Base-by-base conservation (phyloP, 2,329 filamentous ascomycete species). In the Blastomyces emzantsi region DNA sequence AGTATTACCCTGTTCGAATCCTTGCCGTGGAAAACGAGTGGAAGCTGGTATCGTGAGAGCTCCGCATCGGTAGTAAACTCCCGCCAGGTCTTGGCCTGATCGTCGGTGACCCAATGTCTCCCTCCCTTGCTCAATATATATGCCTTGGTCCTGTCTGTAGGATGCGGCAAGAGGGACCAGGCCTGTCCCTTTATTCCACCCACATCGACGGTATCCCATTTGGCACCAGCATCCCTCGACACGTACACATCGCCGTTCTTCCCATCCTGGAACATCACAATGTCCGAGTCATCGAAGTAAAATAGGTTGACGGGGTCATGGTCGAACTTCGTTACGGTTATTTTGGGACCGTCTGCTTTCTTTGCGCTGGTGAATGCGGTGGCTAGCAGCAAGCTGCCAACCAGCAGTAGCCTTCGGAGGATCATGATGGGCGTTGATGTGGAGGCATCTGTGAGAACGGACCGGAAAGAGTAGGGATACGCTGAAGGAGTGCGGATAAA, bases 201-300 rank as follows among this genome's bases (percentile, higher is more conserved):
- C 19, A 70, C 84, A 63, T 92, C 81, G 66, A 93, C 79, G 66
- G 69, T 79, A 55, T 84, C 77, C 93, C 94, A 99, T 56, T 80
- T 84, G 69, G 84, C 84, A 68, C 94, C 95, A 49, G 90, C 92
- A 78, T 97, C 86, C 57, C 82, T 81, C 55, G 93, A 96, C 65
- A 90, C 87, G 75, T 87, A 92, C 61, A 96, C 81, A 66, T 85
- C 85, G 65, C 83, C 81, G 51, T 83, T 82, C 17, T 81, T 75
- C 60, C 79, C 72, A 73, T 96, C 89, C 70, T 88, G 86, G 72
- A 91, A 87, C 56, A 97, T 77, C 64, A 96, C 81, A 61, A 89
- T 85, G 74, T 96, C 88, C 68, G 90, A 92, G 74, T 93, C 90
- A 72, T 94, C 88, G 73, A 99, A 97, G 78, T 96, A 99, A 77